Evolutionary conservation across 768 basidiomycete genomes (phyloP).

Genomic region (Butyriboletus loyo): DNA sequence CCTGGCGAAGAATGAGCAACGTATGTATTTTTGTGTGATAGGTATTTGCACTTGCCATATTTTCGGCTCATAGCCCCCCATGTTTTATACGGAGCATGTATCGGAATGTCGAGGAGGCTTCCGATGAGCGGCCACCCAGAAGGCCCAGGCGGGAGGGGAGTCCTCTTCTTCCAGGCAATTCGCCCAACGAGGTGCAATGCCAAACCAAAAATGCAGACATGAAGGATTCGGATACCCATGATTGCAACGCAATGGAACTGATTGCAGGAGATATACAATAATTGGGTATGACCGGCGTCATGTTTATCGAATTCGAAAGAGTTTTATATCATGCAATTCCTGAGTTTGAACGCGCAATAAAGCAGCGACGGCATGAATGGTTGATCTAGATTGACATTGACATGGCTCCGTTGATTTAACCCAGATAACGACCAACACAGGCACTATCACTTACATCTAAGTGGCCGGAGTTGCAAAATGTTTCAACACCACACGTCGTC

Average conservation of each 20-base stretch:
- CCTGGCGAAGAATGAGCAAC: constrained; percentile 16
- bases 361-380: too few relatives aligned
- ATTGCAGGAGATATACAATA: background rate
- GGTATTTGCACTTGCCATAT: constrained; percentile 39
- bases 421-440: background rate
- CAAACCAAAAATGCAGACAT: constrained; percentile 11
- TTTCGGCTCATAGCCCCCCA: constrained; percentile 38
- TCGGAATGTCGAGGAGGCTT: constrained; percentile 56
- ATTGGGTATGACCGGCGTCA: background rate
- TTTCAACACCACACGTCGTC: background rate
- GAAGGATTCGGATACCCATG: background rate
- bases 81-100: constrained; percentile 46
- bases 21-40: background rate
- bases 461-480: background rate
- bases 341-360: background rate
- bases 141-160: constrained; percentile 11
- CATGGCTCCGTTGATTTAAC: too few relatives aligned
- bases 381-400: background rate
- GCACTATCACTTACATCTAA: too few relatives aligned
- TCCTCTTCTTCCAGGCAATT: background rate
- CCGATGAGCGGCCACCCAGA: constrained; percentile 42
- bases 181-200: background rate
- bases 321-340: background rate
- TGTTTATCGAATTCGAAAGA: too few relatives aligned
- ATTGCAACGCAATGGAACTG: background rate